These are phyloP conservation scores for Sphaerosporella brunnea DNA, from an alignment of 495 filamentous ascomycete species.

Conservation along the genomic window DNA sequence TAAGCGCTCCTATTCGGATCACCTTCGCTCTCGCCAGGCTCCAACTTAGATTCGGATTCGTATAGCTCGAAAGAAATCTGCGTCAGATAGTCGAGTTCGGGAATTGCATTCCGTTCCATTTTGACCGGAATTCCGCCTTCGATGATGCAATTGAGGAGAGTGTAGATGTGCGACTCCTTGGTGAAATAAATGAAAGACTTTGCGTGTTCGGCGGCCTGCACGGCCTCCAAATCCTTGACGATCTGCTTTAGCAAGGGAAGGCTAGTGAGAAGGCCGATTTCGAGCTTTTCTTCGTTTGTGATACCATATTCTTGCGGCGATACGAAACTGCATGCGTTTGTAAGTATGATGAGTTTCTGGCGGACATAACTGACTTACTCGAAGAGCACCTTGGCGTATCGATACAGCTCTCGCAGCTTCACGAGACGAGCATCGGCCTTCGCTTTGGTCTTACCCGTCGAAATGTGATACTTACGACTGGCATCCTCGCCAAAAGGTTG, in stretches of 20 bases:
- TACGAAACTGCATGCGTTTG: constrained; percentile 42
- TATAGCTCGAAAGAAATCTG: constrained; percentile 97
- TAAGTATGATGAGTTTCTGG: background rate
- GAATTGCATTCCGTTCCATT: constrained; percentile 74
- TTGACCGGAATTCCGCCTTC: constrained; percentile 74
- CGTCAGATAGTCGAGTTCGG: constrained; percentile 91
- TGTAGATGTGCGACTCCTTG: constrained; percentile 97
- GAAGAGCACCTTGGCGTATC: constrained; percentile 82
- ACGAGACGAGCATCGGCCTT: constrained; percentile 72
- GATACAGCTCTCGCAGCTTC: constrained; percentile 80
- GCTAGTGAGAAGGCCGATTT: constrained; percentile 87
- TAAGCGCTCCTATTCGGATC: constrained; percentile 63
- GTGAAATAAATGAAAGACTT: constrained; percentile 98
- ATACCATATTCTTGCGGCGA: constrained; percentile 98
- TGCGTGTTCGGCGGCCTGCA: constrained; percentile 79
- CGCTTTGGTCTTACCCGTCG: constrained; percentile 55
- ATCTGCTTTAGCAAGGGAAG: constrained; percentile 88
- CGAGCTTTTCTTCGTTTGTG: constrained; percentile 79
- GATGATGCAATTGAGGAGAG: constrained; percentile 88
- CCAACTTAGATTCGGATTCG: constrained; percentile 48
- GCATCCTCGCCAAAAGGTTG: constrained; percentile 17
- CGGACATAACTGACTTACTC: constrained; percentile 31
- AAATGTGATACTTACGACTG: constrained; percentile 36
- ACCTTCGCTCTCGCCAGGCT: constrained; percentile 24
- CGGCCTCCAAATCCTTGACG: constrained; percentile 88